Conservation (phyloP, 495 filamentous ascomycete genomes). For the Penicillium tannophilum region DNA sequence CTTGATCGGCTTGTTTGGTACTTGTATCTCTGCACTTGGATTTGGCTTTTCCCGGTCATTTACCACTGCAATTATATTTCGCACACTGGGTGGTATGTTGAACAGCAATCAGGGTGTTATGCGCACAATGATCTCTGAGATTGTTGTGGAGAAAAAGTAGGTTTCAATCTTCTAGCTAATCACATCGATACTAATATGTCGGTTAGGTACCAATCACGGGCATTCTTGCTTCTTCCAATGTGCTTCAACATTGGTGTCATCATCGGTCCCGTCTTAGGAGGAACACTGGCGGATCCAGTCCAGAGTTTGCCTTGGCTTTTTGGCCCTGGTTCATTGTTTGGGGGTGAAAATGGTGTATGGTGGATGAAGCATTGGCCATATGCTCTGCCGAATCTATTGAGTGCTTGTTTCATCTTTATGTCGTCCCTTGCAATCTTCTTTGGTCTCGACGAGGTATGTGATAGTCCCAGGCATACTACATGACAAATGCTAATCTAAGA, state of each 20-base stretch:
- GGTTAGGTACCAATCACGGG: conserved; percentile 65
- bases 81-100: conserved; percentile 70
- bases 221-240: conserved; percentile 80
- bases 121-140: conserved; percentile 81
- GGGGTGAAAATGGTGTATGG: conserved; percentile 52
- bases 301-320: conserved; percentile 65
- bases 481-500: conserved; percentile 9
- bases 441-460: conserved; percentile 60
- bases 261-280: conserved; percentile 64
- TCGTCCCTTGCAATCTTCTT: conserved; percentile 54
- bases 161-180: conserved; percentile 3
- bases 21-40: conserved; percentile 69
- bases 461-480: not conserved
- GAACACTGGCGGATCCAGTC: conserved; percentile 71
- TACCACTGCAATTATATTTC: conserved; percentile 65
- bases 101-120: conserved; percentile 85
- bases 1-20: conserved; percentile 72
- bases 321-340: conserved; percentile 56
- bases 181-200: not conserved
- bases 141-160: conserved; percentile 66
- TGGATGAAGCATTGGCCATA: conserved; percentile 67
- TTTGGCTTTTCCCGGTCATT: conserved; percentile 80
- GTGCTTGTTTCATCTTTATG: conserved; percentile 53
- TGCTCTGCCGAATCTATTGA: conserved; percentile 63
- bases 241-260: conserved; percentile 78